These are phyloP conservation scores for Recurvomyces mirabilis DNA, from an alignment of 495 filamentous ascomycete species.

Conservation along the genomic window DNA sequence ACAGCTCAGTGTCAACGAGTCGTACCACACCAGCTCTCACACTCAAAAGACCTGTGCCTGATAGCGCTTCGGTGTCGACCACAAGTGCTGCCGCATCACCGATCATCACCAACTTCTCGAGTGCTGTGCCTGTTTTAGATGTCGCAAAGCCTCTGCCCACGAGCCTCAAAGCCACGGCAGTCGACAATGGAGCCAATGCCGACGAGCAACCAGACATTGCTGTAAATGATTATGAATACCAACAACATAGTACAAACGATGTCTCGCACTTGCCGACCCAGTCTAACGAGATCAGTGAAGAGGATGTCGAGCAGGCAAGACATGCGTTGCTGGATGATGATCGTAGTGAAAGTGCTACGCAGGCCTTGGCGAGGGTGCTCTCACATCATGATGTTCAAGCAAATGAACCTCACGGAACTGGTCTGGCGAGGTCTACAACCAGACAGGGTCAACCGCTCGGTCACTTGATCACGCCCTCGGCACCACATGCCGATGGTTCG, in stretches of 20 bases:
- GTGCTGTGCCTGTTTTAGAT: too few species aligned
- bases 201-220: background rate
- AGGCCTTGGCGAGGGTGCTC: conserved; percentile 18
- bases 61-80: conserved; percentile 7
- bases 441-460: too few species aligned
- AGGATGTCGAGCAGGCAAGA: conserved; percentile 6
- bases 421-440: background rate
- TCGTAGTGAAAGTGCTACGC: conserved; percentile 10
- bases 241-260: background rate
- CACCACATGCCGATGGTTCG: too few species aligned
- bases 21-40: background rate
- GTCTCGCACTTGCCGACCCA: background rate
- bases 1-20: conserved; percentile 7
- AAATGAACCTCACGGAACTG: too few species aligned
- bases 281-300: too few species aligned
- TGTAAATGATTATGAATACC: background rate
- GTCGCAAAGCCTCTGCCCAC: background rate
- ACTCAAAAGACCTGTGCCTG: conserved; percentile 1
- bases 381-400: conserved; percentile 11
- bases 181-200: background rate
- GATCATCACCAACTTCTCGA: conserved; percentile 5
- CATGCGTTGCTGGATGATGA: conserved; percentile 10
- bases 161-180: background rate
- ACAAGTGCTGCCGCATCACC: conserved; percentile 12
- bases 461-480: too few species aligned